Evolutionary conservation across 257 asterid species (phyloP).

Genomic region (Craterostigma plantagineum): DNA sequence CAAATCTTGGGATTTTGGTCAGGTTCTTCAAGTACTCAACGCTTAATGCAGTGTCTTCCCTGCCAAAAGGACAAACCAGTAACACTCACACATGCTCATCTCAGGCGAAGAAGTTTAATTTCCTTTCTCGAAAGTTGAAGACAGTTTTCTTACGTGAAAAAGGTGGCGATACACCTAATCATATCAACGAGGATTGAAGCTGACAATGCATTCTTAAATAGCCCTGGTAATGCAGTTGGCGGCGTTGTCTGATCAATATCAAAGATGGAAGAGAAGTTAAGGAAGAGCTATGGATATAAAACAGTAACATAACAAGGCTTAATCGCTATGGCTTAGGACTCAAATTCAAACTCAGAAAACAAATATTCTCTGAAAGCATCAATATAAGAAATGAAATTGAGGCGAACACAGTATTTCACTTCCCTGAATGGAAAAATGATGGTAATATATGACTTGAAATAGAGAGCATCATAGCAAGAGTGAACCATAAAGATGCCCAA

Average conservation of each 20-base stretch:
- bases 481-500: slow-evolving; percentile 7
- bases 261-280: too few relatives aligned
- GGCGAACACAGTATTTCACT: too few relatives aligned
- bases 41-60: slow-evolving; percentile 65
- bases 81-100: background rate
- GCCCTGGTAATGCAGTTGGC: slow-evolving; percentile 55
- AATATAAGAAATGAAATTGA: too few relatives aligned
- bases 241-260: slow-evolving; percentile 36
- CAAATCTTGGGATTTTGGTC: slow-evolving; percentile 68
- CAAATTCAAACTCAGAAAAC: too few relatives aligned
- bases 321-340: too few relatives aligned
- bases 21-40: slow-evolving; percentile 56
- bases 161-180: slow-evolving; percentile 53
- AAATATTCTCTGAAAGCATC: too few relatives aligned
- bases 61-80: slow-evolving; percentile 23
- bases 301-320: too few relatives aligned
- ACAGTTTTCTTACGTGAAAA: slow-evolving; percentile 43
- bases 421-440: too few relatives aligned
- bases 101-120: slow-evolving; percentile 7
- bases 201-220: slow-evolving; percentile 74
- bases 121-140: slow-evolving; percentile 7
- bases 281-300: too few relatives aligned
- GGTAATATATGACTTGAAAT: background rate
- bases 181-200: slow-evolving; percentile 67
- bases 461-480: background rate